phyloP scores from a whole-genome alignment of 2,329 filamentous ascomycete genomes.

The Cladosporium phlei region DNA sequence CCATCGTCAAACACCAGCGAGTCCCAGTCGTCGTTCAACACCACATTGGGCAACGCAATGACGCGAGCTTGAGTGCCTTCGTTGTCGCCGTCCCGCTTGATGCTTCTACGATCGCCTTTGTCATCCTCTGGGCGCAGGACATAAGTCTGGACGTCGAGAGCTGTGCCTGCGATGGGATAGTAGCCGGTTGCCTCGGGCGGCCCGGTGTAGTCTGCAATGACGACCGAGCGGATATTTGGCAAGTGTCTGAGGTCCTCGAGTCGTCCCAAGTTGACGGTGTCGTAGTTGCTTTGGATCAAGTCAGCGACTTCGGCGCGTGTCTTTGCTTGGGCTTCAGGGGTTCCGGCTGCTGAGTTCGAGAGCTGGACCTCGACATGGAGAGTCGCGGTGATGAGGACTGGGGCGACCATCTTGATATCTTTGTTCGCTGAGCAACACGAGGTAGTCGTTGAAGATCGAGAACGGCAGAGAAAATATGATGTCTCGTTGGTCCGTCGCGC shows the following conservation, averaged over 20 bases:
- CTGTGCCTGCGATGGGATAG: slow-evolving; percentile 30
- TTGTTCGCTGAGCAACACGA: no score
- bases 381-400: slow-evolving; percentile 27
- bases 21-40: slow-evolving; percentile 41
- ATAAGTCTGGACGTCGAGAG: slow-evolving; percentile 42
- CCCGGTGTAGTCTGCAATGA: slow-evolving; percentile 38
- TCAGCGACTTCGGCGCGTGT: slow-evolving; percentile 34
- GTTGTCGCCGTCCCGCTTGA: slow-evolving; percentile 25
- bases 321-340: slow-evolving; percentile 21
- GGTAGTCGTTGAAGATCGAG: no score
- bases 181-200: slow-evolving; percentile 18
- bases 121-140: slow-evolving; percentile 31
- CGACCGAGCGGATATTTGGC: slow-evolving; percentile 32
- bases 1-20: slow-evolving; percentile 43
- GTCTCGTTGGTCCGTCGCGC: no score
- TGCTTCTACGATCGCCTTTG: slow-evolving; percentile 20
- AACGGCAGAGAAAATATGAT: no score
- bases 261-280: slow-evolving; percentile 14
- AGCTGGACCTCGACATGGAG: slow-evolving; percentile 39
- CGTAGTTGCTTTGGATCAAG: slow-evolving; percentile 25
- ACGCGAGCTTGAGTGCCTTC: slow-evolving; percentile 31
- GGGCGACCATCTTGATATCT: slow-evolving; percentile 15
- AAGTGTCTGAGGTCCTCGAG: slow-evolving; percentile 26
- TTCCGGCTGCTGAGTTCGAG: slow-evolving; percentile 3
- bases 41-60: slow-evolving; percentile 35